Conservation (phyloP, 2,329 filamentous ascomycete genomes). For the Fusarium tjaetaba region DNA sequence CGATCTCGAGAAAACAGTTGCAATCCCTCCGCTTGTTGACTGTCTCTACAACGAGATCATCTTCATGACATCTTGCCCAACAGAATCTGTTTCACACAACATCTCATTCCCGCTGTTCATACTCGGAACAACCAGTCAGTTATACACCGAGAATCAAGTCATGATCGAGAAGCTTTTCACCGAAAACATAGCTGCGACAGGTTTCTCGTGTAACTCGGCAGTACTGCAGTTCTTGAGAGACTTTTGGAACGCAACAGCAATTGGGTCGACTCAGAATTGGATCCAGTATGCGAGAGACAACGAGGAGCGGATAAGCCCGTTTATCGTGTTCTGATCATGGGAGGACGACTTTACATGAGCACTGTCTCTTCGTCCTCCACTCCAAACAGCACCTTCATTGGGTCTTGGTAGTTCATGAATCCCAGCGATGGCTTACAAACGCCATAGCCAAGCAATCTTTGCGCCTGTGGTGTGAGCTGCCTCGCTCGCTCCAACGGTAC, state of each 20-base stretch:
- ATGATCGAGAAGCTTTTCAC: not conserved
- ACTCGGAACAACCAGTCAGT: not conserved
- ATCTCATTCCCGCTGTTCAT: conserved; percentile 2
- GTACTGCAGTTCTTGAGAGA: not conserved
- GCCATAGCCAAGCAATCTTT: conserved; percentile 18
- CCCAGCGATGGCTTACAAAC: conserved; percentile 14
- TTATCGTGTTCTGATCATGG: not conserved
- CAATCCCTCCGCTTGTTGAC: not conserved
- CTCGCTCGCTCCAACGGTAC: conserved; percentile 7
- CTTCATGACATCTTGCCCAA: not conserved
- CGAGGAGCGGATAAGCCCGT: not conserved
- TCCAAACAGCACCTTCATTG: conserved; percentile 21
- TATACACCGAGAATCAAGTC: not conserved
- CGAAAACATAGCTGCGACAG: not conserved
- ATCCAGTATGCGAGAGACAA: conserved; percentile 3
- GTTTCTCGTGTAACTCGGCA: not conserved
- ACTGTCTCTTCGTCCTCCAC: conserved; percentile 26
- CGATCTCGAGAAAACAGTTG: not conserved
- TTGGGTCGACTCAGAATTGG: not conserved
- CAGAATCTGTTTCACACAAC: not conserved
- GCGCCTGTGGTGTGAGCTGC: conserved; percentile 20
- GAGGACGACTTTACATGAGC: not conserved
- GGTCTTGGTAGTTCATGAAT: conserved; percentile 30
- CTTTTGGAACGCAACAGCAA: not conserved
- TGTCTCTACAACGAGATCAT: not conserved